phyloP scores from a whole-genome alignment of 345 rosid species.

The Aethionema arabicum region DNA sequence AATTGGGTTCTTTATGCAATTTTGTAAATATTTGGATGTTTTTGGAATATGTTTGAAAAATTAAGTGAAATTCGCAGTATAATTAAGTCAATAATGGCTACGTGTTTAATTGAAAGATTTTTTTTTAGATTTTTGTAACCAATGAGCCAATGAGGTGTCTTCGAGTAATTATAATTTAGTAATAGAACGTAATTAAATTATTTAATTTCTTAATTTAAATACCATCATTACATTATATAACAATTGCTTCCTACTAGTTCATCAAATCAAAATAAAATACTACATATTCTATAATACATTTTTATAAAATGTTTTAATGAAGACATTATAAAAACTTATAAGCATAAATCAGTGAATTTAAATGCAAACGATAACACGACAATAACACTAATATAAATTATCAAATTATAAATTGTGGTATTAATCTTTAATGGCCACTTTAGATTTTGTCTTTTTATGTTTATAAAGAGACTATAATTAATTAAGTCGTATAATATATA shows the following conservation, averaged over 20 bases:
- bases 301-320: too few species aligned
- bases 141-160: slow-evolving; percentile 16
- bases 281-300: neutral
- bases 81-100: slow-evolving; percentile 15
- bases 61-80: slow-evolving; percentile 6
- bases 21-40: slow-evolving; percentile 8
- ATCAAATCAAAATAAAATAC: neutral
- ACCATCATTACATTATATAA: neutral
- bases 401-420: too few species aligned
- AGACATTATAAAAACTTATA: too few species aligned
- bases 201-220: neutral
- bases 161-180: slow-evolving; percentile 4
- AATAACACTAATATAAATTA: too few species aligned
- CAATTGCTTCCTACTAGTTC: neutral
- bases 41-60: slow-evolving; percentile 3
- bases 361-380: too few species aligned
- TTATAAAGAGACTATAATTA: too few species aligned
- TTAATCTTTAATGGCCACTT: too few species aligned
- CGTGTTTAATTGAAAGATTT: slow-evolving; percentile 5
- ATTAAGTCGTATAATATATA: too few species aligned
- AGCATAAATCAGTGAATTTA: too few species aligned
- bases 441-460: too few species aligned
- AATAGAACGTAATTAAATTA: slow-evolving; percentile 8
- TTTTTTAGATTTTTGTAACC: slow-evolving; percentile 9
- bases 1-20: neutral